Base-by-base conservation (phyloP, 441 rosid species). In the Bocquillonia castaneifolia region DNA sequence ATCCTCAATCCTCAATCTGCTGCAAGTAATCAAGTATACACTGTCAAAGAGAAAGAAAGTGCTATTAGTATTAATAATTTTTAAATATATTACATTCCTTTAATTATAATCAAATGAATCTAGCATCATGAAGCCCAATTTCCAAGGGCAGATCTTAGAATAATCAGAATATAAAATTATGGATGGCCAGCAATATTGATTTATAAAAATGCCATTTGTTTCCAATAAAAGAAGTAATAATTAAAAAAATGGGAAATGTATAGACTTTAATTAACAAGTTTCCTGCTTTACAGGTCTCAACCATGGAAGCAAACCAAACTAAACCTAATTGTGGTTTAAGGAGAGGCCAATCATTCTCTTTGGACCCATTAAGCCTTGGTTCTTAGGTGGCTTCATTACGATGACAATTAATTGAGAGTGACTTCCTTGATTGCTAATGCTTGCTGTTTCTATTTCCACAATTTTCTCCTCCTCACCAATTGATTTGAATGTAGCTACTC, bases 131-230 rank as follows among this genome's bases (percentile, higher is more conserved):
- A 72, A 50, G 51, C 54, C 66, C 83, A 72, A 68, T 70, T 76
- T 71, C 79, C 83, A 68, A 83, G 80, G 74, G 80, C 77, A 69
- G 81, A 81, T 79, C 86, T 73, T 32, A 62, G 52, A 58, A 3
- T 61, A 40, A 17, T 31, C 7, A 25, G 1, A 55, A 65, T 51
- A 47, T n/a, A 22, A 29, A 70, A 48, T 34, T 15, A 37, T 29
- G 56, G 32, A 69, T 28, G 59, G 10, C 18, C 53, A 48, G 26
- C 63, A 52, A n/a, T 48, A 32, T 52, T 36, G 6, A 45, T 58
- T 4, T 50, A 2, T 15, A 58, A 15, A 45, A 45, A 18, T 12
- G 3, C 18, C 18, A 9, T 45, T 45, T 9, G 37, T 32, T 28
- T 10, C 13, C 1, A 1, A 51, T 31, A 22, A 39, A 56, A 59